A percentile compares a stretch with the other conserved stretches of the same genome.
Evolutionary conservation across 495 filamentous ascomycete genomes (phyloP).

Genomic region (Chlorociboria aeruginascens): DNA sequence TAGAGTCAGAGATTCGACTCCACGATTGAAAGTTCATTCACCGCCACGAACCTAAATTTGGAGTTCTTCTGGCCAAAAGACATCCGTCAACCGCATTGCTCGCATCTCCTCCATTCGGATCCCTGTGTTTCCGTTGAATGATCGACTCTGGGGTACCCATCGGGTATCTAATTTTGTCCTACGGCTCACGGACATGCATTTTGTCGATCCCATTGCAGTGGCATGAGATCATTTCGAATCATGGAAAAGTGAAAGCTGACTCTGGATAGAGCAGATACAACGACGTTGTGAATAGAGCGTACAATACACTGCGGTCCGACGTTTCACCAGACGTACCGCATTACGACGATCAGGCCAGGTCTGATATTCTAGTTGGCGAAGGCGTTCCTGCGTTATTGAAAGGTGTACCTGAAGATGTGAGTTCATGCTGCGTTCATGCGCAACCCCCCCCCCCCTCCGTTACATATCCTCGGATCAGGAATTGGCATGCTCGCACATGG

Average conservation of each 20-base stretch:
- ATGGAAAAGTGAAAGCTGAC: constrained; percentile 5
- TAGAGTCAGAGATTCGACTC: background rate
- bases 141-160: constrained; percentile 5
- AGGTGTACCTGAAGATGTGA: too few relatives aligned
- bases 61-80: background rate
- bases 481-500: too few relatives aligned
- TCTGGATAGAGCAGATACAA: constrained; percentile 3
- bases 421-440: too few relatives aligned
- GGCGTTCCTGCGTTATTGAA: too few relatives aligned
- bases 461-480: too few relatives aligned
- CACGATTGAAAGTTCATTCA: constrained; percentile 1
- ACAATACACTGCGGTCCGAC: background rate
- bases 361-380: too few relatives aligned
- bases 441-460: too few relatives aligned
- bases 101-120: constrained; percentile 3
- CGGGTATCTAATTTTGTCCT: constrained; percentile 3
- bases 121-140: constrained; percentile 7
- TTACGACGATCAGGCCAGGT: background rate
- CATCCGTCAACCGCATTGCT: constrained; percentile 10
- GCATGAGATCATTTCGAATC: background rate
- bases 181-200: constrained; percentile 11
- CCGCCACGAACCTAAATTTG: too few relatives aligned
- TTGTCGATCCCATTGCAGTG: constrained; percentile 9
- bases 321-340: constrained; percentile 7
- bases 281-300: constrained; percentile 8